Percentiles rank a stretch among this genome's conserved stretches.
These are phyloP conservation scores for Backusella macrospora DNA, from an alignment of 192 early-diverging fungal species.

Conservation along the genomic window DNA sequence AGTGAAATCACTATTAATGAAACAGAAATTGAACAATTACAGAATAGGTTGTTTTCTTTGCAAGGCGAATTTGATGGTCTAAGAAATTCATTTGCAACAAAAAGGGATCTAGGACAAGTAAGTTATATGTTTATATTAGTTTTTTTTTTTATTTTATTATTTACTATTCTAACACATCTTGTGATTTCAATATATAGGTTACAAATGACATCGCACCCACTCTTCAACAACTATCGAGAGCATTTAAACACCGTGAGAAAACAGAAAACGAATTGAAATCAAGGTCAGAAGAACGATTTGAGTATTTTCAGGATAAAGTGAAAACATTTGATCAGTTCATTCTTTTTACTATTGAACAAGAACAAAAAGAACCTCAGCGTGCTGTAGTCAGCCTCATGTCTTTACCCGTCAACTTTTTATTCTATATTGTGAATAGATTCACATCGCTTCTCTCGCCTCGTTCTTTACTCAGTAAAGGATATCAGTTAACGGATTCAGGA, in stretches of 20 bases:
- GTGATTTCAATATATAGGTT: constrained; percentile 20
- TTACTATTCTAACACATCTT: neutral
- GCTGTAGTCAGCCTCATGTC: constrained; percentile 44
- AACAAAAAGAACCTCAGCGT: constrained; percentile 41
- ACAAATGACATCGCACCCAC: constrained; percentile 53
- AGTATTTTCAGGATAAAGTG: constrained; percentile 51
- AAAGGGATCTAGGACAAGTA: constrained; percentile 55
- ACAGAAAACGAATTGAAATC: constrained; percentile 53
- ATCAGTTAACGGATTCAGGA: neutral
- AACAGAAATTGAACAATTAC: constrained; percentile 51
- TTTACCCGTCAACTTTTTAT: constrained; percentile 56
- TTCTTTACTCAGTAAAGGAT: constrained; percentile 1
- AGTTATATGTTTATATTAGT: constrained; percentile 17
- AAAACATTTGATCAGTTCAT: constrained; percentile 57
- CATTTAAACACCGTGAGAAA: constrained; percentile 57
- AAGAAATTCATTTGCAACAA: constrained; percentile 60
- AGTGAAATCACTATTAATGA: constrained; percentile 54
- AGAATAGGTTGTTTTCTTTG: constrained; percentile 46
- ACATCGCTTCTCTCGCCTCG: constrained; percentile 29
- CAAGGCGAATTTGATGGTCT: constrained; percentile 54
- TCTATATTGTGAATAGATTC: constrained; percentile 34
- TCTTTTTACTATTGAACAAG: constrained; percentile 53
- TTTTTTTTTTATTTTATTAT: neutral
- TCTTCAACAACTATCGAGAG: constrained; percentile 52
- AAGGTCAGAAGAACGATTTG: constrained; percentile 57